Percentiles rank a stretch among this genome's conserved stretches.
Evolutionary conservation across 2,329 filamentous ascomycete species (phyloP).

Genomic region (Epichloe glyceriae): DNA sequence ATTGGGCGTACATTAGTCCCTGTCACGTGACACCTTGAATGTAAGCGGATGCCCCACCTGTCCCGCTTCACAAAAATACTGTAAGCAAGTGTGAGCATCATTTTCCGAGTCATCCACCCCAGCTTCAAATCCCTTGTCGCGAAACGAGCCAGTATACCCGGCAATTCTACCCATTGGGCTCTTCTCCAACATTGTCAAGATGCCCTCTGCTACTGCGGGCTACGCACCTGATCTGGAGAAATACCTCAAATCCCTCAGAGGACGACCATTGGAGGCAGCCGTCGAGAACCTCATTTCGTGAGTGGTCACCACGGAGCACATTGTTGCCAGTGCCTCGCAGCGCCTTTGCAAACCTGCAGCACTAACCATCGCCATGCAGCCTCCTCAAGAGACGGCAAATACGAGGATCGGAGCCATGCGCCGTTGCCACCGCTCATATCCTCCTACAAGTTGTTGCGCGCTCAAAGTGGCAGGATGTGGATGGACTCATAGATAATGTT

Average conservation of each 20-base stretch:
- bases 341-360: not conserved
- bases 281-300: constrained; percentile 77
- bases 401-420: constrained; percentile 73
- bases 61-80: constrained; percentile 1
- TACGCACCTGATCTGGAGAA: constrained; percentile 60
- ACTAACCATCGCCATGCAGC: constrained; percentile 4
- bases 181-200: constrained; percentile 7
- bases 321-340: not conserved
- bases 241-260: constrained; percentile 68
- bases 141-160: not conserved
- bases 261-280: constrained; percentile 62
- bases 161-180: not conserved
- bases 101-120: constrained; percentile 1
- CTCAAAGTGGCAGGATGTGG: constrained; percentile 65
- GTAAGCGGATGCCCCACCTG: not conserved
- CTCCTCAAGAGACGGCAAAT: constrained; percentile 88
- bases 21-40: too few species aligned
- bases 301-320: constrained; percentile 17
- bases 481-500: constrained; percentile 67
- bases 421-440: constrained; percentile 80
- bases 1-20: too few species aligned
- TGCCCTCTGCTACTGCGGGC: constrained; percentile 23
- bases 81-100: not conserved
- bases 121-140: constrained; percentile 3
- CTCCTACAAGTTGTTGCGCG: constrained; percentile 76